Evolutionary conservation across 257 asterid genomes (phyloP).

Genomic region (Ajuga chamaepitys): DNA sequence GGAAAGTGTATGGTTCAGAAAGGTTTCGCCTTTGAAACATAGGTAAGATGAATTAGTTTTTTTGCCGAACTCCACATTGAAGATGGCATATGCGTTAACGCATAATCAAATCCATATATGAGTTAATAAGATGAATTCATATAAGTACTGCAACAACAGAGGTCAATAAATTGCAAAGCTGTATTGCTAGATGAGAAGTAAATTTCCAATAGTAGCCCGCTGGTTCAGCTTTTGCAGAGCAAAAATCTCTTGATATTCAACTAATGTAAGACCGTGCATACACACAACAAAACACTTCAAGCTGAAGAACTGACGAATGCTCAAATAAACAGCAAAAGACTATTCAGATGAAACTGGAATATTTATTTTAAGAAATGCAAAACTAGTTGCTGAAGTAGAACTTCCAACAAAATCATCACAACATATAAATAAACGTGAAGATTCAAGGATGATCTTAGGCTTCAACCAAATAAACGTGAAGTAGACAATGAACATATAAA

Average conservation of each 20-base stretch:
- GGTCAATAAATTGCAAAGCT: neutral
- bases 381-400: neutral
- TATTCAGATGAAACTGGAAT: neutral
- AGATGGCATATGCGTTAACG: no score
- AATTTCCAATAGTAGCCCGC: neutral
- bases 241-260: neutral
- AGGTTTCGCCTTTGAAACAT: neutral
- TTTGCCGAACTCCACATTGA: no score
- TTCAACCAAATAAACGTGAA: neutral
- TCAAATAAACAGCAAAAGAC: neutral
- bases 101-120: neutral
- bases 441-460: neutral
- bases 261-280: neutral
- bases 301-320: neutral
- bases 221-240: neutral
- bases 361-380: neutral
- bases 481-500: neutral
- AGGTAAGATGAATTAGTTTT: no score
- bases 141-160: neutral
- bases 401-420: neutral
- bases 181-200: neutral
- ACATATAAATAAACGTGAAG: neutral
- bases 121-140: neutral
- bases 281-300: neutral
- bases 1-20: neutral